phyloP scores from a whole-genome alignment of 2,329 filamentous ascomycete species.

The Pseudogymnoascus sp. region DNA sequence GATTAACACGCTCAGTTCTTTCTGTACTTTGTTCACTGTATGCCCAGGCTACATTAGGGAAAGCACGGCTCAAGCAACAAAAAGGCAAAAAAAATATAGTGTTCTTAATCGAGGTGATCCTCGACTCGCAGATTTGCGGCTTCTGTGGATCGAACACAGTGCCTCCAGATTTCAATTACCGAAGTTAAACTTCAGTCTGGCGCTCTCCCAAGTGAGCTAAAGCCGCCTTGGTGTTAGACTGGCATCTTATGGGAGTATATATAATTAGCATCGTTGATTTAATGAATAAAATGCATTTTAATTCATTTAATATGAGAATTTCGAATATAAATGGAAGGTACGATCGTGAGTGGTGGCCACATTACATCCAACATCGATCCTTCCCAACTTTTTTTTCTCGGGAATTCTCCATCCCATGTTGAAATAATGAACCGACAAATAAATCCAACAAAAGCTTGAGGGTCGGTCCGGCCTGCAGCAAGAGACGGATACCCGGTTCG shows the following conservation, averaged over 20 bases:
- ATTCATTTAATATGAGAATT: background rate
- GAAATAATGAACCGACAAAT: background rate
- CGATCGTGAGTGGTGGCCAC: background rate
- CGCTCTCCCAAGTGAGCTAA: slow-evolving; percentile 18
- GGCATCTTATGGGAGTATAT: background rate
- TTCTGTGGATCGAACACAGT: slow-evolving; percentile 18
- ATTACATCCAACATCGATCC: background rate
- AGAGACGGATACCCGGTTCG: background rate
- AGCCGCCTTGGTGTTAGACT: slow-evolving; percentile 13
- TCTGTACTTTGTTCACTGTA: background rate
- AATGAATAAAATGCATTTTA: background rate
- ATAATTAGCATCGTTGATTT: background rate
- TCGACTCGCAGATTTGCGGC: slow-evolving; percentile 15
- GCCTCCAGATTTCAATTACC: slow-evolving; percentile 14
- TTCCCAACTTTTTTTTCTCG: background rate
- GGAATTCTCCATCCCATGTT: background rate
- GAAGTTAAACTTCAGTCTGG: slow-evolving; percentile 16
- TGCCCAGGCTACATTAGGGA: background rate
- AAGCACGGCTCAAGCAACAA: background rate
- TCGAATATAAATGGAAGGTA: slow-evolving; percentile 1
- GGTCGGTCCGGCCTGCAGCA: background rate
- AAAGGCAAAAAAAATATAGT: slow-evolving; percentile 13
- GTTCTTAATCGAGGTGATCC: slow-evolving; percentile 14
- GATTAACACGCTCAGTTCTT: too few relatives aligned
- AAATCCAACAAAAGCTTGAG: background rate